Evolutionary conservation across 2,329 filamentous ascomycete genomes (phyloP).

Genomic region (Trichoderma simmonsii): DNA sequence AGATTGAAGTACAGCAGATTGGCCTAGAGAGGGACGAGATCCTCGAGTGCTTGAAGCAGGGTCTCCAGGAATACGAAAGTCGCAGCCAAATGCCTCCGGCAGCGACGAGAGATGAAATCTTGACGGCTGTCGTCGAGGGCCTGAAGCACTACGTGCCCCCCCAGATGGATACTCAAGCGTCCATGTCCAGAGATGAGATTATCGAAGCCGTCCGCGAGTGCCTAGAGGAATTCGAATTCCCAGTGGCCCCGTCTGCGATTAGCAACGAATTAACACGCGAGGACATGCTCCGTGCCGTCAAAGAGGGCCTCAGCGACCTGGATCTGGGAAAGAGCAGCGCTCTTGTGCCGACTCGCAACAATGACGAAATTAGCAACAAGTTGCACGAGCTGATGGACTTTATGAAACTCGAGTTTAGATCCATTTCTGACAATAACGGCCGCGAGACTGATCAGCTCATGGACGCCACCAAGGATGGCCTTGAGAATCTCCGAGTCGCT

Average conservation of each 20-base stretch:
- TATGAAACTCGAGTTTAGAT: conserved; percentile 58
- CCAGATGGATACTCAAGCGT: conserved; percentile 64
- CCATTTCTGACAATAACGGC: conserved; percentile 63
- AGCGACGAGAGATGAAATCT: conserved; percentile 79
- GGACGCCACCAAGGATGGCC: conserved; percentile 81
- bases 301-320: conserved; percentile 53
- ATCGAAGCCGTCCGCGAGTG: conserved; percentile 81
- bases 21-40: conserved; percentile 90
- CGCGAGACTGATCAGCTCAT: conserved; percentile 85
- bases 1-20: conserved; percentile 86
- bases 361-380: conserved; percentile 51
- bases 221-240: conserved; percentile 79
- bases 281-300: conserved; percentile 63
- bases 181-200: conserved; percentile 76
- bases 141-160: conserved; percentile 78
- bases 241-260: conserved; percentile 55
- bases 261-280: conserved; percentile 55
- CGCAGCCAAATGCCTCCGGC: conserved; percentile 51
- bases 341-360: conserved; percentile 42
- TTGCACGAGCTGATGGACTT: conserved; percentile 64
- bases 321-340: conserved; percentile 43
- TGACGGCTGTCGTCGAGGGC: conserved; percentile 80
- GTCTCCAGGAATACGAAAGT: conserved; percentile 70
- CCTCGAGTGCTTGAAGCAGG: conserved; percentile 79
- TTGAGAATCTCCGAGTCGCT: conserved; percentile 74